These are phyloP conservation scores for Cetraspora pellucida DNA, from an alignment of 192 early-diverging fungal species.

Conservation along the genomic window DNA sequence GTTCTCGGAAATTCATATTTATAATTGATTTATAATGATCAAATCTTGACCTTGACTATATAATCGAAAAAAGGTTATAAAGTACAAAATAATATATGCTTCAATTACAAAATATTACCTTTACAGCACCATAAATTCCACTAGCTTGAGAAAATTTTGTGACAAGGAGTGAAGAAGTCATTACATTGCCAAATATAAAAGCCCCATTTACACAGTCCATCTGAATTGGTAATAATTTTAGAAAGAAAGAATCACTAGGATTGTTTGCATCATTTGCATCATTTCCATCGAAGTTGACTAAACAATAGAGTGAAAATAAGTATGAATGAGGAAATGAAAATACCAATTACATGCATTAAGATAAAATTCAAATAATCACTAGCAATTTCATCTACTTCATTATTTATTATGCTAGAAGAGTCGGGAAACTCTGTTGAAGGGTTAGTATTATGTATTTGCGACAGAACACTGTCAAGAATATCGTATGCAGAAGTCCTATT, in stretches of 20 bases:
- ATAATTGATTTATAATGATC: slow-evolving; percentile 64
- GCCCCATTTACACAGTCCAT: slow-evolving; percentile 66
- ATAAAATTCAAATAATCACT: not conserved
- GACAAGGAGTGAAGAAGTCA: slow-evolving; percentile 64
- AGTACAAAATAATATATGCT: not conserved
- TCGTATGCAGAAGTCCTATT: slow-evolving; percentile 76
- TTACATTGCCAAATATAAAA: slow-evolving; percentile 70
- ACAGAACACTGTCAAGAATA: slow-evolving; percentile 49
- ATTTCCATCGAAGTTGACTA: slow-evolving; percentile 44
- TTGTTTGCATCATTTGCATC: slow-evolving; percentile 23
- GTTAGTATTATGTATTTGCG: slow-evolving; percentile 24
- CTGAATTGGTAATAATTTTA: slow-evolving; percentile 66
- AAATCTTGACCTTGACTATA: slow-evolving; percentile 53
- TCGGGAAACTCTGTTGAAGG: slow-evolving; percentile 11
- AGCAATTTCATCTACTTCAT: slow-evolving; percentile 1
- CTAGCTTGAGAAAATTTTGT: slow-evolving; percentile 57
- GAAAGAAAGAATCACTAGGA: slow-evolving; percentile 52
- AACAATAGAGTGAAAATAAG: not conserved
- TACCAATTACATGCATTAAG: too few species aligned
- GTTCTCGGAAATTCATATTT: slow-evolving; percentile 52
- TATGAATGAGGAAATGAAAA: not conserved
- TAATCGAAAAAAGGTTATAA: not conserved
- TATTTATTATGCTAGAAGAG: not conserved
- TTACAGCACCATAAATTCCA: slow-evolving; percentile 58
- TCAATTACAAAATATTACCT: slow-evolving; percentile 27